Base-by-base conservation (phyloP, 2,329 filamentous ascomycete species). In the Colletotrichum neosansevieriae region DNA sequence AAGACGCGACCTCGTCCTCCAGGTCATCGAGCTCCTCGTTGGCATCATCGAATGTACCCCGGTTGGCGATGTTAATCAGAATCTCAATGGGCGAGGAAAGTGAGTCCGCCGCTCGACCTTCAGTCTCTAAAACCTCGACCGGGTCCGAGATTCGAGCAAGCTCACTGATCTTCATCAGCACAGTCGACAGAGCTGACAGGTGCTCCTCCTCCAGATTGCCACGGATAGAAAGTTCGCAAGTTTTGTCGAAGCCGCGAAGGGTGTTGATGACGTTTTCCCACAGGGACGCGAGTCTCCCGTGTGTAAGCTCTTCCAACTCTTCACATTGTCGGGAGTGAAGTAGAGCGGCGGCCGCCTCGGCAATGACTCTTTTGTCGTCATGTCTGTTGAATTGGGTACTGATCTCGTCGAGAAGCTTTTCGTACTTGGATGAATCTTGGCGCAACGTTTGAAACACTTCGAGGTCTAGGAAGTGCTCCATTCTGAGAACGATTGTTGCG, bases 381-480 rank as follows among this genome's bases (percentile, higher is more conserved):
- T 99, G 96, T n/a, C 94, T 90, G 74, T 92, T 90, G 80, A 99
- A 98, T 74, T 99, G 96, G 66, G 93, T 94, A 78, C 93, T 94
- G 73, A 98, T 94, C 74, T 98, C 94, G 73, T 97, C 94, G 1
- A 99, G 84, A 34, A 98, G 82, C 21, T 91, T 89, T 6, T 91
- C 88, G 75, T 97, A 97, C 2, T 90, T 91, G 2, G 91, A 90
- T 0, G 93, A 89, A 72, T 97, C 94, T 76, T 97, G 94, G 58
- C 94, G 91, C 42, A 98, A 83, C 75, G 97, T 93, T 76, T 94
- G 91, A 76, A 98, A 97, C 21, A 94, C 88, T 45, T 95, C 92
- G 1, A 98, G 86, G 72, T 97, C 93, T 21, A 99, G 88, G 44
- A 93, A 89, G 75, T 95, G 93, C 76, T 97, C 93, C 49, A 99